Conservation (phyloP, 805 yeast species). For the Brettanomyces sp. region DNA sequence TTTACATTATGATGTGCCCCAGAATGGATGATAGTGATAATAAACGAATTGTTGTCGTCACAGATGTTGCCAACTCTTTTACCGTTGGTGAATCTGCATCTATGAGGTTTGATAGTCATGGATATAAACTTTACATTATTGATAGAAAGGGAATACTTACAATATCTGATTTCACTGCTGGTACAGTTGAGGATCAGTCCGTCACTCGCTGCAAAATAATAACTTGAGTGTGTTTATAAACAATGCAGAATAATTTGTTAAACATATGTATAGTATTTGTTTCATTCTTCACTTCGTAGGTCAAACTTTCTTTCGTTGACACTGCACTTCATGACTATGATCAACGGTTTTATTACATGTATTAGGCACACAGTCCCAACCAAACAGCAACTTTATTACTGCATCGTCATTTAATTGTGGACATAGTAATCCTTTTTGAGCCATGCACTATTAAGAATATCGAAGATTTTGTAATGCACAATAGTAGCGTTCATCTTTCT, state of each 20-base stretch:
- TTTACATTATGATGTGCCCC: conserved; percentile 59
- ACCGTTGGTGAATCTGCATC: conserved; percentile 73
- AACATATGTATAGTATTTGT: no score
- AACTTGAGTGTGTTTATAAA: conserved; percentile 13
- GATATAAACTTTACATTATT: conserved; percentile 64
- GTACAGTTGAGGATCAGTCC: conserved; percentile 60
- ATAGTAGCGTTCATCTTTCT: conserved; percentile 5
- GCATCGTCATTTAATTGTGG: neutral
- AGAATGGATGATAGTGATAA: conserved; percentile 44
- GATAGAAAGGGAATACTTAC: conserved; percentile 77
- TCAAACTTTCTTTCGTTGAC: no score
- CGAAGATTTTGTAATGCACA: conserved; percentile 24
- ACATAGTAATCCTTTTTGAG: conserved; percentile 10
- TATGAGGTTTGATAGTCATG: conserved; percentile 66
- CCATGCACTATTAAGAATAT: conserved; percentile 16
- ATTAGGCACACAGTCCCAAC: no score
- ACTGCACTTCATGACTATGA: no score
- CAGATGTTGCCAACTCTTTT: conserved; percentile 70
- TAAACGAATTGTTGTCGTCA: conserved; percentile 56
- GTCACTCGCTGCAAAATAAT: conserved; percentile 60
- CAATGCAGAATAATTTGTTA: no score
- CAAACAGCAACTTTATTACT: no score
- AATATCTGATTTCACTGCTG: conserved; percentile 83
- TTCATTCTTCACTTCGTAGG: no score
- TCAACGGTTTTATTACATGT: no score